Base-by-base conservation (phyloP, 2,329 filamentous ascomycete species). In the Calonectria pseudoturangicola region DNA sequence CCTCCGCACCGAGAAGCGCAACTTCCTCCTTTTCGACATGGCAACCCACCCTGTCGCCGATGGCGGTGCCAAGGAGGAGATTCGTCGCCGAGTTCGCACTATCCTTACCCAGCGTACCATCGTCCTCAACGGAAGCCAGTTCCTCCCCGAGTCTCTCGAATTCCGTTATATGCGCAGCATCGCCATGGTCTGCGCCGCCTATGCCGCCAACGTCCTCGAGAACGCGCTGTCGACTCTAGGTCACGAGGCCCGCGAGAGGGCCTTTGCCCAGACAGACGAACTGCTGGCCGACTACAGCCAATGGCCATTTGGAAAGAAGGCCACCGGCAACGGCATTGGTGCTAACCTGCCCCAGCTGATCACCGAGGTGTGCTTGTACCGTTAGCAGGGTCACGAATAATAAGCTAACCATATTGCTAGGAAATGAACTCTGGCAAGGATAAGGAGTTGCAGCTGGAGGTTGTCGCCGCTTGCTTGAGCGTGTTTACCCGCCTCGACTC, bases 1-100 rank as follows among this genome's bases (percentile, higher is more conserved):
- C 83, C 91, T 99, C 71, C 95, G 97, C 80, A 99, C 97, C 73
- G 97, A 99, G 86, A 99, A 99, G 89, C 95, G 95, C 86, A 99
- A 99, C 89, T 99, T 99, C 88, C 91, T 99, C 76, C 94, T 99
- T 76, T 99, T 99, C 88, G 97, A 99, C 87, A 99, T 99, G 97
- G 97, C 97, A 71, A 99, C 97, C 76, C 97, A 99, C 85, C 97
- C 97, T 50, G 96, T 99, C 71, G 96, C 95, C 76, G 97, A 99
- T 81, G 94, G 95, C 77, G 96, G 95, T 81, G 97, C 97, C 81
- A 99, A 99, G 88, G 97, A 98, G 82, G 97, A 99, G 87, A 97
- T 99, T 81, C 92, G 97, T 80, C 92, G 94, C 83, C 93, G 97
- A 80, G 96, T 98, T 77, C 93, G 96, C 83, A 98, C 94, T 83